A percentile compares a stretch with the other conserved stretches of the same genome.
Conservation (phyloP, 179 eudicot genomes). For the Actinidia chinensis region DNA sequence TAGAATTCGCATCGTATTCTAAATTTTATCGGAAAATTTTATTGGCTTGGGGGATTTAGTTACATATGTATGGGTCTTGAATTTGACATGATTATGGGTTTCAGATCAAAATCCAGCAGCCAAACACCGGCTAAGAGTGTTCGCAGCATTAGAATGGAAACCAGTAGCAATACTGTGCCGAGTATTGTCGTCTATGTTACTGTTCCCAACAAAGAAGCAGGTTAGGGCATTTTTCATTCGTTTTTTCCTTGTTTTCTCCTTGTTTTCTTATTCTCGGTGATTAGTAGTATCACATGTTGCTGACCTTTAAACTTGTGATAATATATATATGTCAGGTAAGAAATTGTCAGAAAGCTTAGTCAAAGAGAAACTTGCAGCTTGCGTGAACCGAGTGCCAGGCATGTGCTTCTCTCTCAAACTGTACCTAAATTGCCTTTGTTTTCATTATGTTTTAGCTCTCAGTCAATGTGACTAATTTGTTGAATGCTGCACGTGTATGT, state of each 20-base stretch:
- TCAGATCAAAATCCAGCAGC: conserved; percentile 34
- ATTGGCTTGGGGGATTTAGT: too few relatives aligned
- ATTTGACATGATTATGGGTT: not conserved
- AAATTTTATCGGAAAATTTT: too few relatives aligned
- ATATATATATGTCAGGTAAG: conserved; percentile 53
- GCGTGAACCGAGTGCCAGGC: conserved; percentile 97
- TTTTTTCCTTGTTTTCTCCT: not conserved
- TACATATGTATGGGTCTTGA: too few relatives aligned
- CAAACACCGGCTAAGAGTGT: conserved; percentile 40
- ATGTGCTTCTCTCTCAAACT: conserved; percentile 23
- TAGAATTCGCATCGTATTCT: too few relatives aligned
- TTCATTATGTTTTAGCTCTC: not conserved
- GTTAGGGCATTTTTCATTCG: conserved; percentile 26
- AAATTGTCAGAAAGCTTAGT: conserved; percentile 88
- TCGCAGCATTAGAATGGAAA: conserved; percentile 54
- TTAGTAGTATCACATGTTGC: not conserved
- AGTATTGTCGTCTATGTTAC: conserved; percentile 93
- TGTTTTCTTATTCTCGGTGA: not conserved
- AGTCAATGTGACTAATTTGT: not conserved
- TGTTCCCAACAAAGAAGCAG: conserved; percentile 93
- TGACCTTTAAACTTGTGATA: not conserved
- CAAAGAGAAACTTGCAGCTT: conserved; percentile 92
- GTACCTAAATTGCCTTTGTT: not conserved
- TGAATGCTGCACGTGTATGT: not conserved
- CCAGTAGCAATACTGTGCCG: conserved; percentile 61